These are phyloP conservation scores for Wallacemonas sp. DNA, from an alignment of 208 protist genomes.

Conservation along the genomic window DNA sequence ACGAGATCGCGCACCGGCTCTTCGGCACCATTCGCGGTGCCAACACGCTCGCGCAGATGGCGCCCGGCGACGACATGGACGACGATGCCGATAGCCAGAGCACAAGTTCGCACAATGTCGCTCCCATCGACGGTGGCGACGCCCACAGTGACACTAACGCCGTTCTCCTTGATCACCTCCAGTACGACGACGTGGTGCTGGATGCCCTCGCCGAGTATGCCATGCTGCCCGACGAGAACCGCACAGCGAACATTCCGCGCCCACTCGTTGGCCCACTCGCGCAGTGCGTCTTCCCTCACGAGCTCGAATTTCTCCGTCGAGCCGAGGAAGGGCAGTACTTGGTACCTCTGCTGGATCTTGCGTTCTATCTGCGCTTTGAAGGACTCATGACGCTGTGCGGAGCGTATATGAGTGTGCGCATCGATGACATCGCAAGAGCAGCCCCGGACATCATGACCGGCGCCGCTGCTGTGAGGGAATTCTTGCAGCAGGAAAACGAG, in stretches of 20 bases:
- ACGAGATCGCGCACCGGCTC: slow-evolving; percentile 24
- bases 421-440: slow-evolving; percentile 51
- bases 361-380: slow-evolving; percentile 42
- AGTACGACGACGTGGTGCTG: slow-evolving; percentile 31
- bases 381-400: slow-evolving; percentile 43
- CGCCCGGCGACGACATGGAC: slow-evolving; percentile 4
- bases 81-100: slow-evolving; percentile 6
- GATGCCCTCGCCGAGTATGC: slow-evolving; percentile 33
- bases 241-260: slow-evolving; percentile 36
- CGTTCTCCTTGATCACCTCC: slow-evolving; percentile 36
- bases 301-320: slow-evolving; percentile 41
- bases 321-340: slow-evolving; percentile 37
- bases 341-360: slow-evolving; percentile 45
- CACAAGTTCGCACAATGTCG: slow-evolving; percentile 18
- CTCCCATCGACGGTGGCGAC: slow-evolving; percentile 12
- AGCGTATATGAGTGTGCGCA: slow-evolving; percentile 53
- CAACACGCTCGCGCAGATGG: slow-evolving; percentile 22
- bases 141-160: slow-evolving; percentile 1
- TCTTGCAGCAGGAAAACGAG: slow-evolving; percentile 67
- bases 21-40: slow-evolving; percentile 26
- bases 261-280: slow-evolving; percentile 34
- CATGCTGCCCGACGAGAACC: slow-evolving; percentile 15
- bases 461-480: slow-evolving; percentile 49
- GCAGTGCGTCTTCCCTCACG: slow-evolving; percentile 21
- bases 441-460: slow-evolving; percentile 72